Base-by-base conservation (phyloP, 2,329 filamentous ascomycete genomes). In the Cercospora zeae-maydis region DNA sequence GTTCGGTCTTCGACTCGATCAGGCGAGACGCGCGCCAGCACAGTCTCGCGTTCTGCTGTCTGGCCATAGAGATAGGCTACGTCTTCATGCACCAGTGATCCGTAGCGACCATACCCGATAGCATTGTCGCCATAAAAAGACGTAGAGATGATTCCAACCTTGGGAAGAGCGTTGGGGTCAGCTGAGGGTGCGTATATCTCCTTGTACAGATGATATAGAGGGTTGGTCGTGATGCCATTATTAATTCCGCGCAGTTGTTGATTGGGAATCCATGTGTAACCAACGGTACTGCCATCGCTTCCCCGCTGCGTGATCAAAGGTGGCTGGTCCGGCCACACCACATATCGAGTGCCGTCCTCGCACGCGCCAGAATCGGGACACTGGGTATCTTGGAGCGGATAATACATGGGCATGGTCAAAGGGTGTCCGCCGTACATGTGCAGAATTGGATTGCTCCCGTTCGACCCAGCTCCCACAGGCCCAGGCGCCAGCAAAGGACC, bases 31-130 rank as follows among this genome's bases (percentile, higher is more conserved):
- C 59, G 63, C n/a, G 69, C 69, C 7, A 71, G 61, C 13, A 61
- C 59, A 4, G 67, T 67, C 11, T 59, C 63, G 4, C 49, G 39
- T 31, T 56, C 31, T 16, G 56, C 58, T 30, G 64, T 65, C 30
- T 63, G 64, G 51, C 67, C 69, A 39, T 70, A 71, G 30, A 71
- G 66, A 45, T 71, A 71, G 27, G 63, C 64, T 10, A 56, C 63
- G n/a, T 42, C 42, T 36, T 67, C 57, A 47, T 37, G 36, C 4
- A 68, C 31, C 55, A 70, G 33, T 16, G 47, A 64, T 21, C 69
- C 69, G 51, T 71, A 71, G 34, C 64, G 51, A 21, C 69, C 69
- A 37, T 61, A 71, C 11, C 58, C 64, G 31, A 69, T 62, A 16
- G 67, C 64, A 47, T 62, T 65, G 2, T 51, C 52, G 6, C 45